Percentiles rank a stretch among this genome's conserved stretches.
Conservation (phyloP, 345 rosid genomes). For the Citrus unshiu region DNA sequence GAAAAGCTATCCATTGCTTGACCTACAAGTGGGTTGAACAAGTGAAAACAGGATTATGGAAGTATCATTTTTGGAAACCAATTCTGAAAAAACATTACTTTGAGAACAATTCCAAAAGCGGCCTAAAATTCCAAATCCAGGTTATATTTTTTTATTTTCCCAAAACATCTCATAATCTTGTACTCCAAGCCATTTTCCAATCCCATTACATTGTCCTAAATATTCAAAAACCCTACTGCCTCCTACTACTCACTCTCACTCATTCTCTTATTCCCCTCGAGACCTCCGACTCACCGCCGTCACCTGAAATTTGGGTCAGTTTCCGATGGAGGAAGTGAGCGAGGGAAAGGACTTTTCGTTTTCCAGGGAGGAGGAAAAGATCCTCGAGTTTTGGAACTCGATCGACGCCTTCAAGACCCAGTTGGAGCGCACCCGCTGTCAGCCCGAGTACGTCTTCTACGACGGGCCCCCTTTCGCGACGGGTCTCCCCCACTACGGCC, state of each 20-base stretch:
- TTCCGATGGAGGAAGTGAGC: slow-evolving; percentile 80
- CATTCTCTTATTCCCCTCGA: background rate
- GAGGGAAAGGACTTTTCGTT: slow-evolving; percentile 91
- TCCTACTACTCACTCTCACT: background rate
- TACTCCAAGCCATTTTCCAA: too few species aligned
- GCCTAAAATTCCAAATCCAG: too few species aligned
- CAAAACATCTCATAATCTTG: too few species aligned
- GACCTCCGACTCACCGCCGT: background rate
- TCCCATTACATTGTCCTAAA: too few species aligned
- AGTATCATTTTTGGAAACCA: too few species aligned
- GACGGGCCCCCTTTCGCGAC: slow-evolving; percentile 99
- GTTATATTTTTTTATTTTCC: too few species aligned
- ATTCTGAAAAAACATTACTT: too few species aligned
- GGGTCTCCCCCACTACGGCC: slow-evolving; percentile 96
- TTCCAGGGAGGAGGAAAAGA: slow-evolving; percentile 65
- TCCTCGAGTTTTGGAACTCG: slow-evolving; percentile 55
- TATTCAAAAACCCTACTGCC: background rate
- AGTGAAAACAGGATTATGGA: too few species aligned
- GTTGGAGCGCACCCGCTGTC: slow-evolving; percentile 46
- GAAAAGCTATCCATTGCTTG: too few species aligned
- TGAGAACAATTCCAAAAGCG: too few species aligned
- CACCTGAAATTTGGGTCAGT: background rate
- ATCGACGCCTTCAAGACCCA: slow-evolving; percentile 89
- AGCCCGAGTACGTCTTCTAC: slow-evolving; percentile 83
- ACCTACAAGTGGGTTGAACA: too few species aligned